These are phyloP conservation scores for Chlorella sp. DNA, from an alignment of 139 green algal genomes.

Conservation along the genomic window DNA sequence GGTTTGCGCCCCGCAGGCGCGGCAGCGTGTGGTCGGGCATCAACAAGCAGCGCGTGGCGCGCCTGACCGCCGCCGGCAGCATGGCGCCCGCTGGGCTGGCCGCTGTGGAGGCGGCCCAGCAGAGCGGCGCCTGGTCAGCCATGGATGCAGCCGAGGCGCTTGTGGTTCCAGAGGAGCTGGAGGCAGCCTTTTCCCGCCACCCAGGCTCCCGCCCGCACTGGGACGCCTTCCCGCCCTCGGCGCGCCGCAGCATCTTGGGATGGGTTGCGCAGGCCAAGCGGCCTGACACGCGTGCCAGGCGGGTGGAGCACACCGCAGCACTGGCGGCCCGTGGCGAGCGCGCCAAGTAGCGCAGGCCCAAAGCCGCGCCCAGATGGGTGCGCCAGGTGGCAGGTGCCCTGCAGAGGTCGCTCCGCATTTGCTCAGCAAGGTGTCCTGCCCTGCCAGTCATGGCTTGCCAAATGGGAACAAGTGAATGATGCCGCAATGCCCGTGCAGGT, in stretches of 20 bases:
- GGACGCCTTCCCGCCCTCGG: constrained; percentile 1
- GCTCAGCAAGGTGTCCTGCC: too few relatives aligned
- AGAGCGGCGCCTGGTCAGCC: not conserved
- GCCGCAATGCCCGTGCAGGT: too few relatives aligned
- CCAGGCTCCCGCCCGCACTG: not conserved
- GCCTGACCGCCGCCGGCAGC: not conserved
- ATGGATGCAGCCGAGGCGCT: not conserved
- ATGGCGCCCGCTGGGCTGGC: constrained; percentile 2
- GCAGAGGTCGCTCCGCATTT: not conserved
- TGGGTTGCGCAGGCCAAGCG: not conserved
- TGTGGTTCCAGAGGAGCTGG: not conserved
- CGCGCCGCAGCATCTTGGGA: not conserved
- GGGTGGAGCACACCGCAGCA: not conserved
- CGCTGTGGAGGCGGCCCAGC: not conserved
- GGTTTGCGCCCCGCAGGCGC: not conserved
- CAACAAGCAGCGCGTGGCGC: not conserved
- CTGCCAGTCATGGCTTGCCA: too few relatives aligned
- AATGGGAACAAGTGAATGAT: too few relatives aligned
- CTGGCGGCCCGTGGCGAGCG: not conserved
- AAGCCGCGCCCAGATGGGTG: not conserved
- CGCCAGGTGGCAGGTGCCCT: not conserved
- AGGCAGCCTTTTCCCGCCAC: constrained; percentile 1
- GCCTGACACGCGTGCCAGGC: not conserved
- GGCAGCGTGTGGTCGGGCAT: not conserved
- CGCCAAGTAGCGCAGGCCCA: not conserved